These are phyloP conservation scores for Cyclotella sp. DNA, from an alignment of 108 stramenopile species.

Conservation along the genomic window DNA sequence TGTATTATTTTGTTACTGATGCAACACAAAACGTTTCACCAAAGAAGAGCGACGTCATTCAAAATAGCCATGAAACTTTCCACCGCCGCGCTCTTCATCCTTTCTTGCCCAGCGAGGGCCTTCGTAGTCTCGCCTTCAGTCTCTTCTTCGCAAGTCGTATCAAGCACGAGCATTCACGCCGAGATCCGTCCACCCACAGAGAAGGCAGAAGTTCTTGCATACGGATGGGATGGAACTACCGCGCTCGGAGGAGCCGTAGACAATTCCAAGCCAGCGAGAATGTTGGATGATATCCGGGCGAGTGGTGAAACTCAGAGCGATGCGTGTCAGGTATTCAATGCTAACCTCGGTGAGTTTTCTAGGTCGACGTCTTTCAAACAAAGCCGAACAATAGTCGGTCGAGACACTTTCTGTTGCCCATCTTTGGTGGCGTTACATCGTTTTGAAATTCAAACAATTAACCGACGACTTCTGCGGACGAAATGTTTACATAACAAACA, in stretches of 20 bases:
- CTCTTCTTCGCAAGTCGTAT: neutral
- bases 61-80: constrained; percentile 22
- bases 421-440: no score
- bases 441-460: neutral
- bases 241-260: constrained; percentile 85
- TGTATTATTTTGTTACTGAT: no score
- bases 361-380: no score
- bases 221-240: constrained; percentile 88
- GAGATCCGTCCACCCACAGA: constrained; percentile 76
- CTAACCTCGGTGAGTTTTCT: constrained; percentile 61
- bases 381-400: no score
- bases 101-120: neutral
- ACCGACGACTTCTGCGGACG: neutral
- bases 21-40: no score
- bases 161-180: constrained; percentile 34
- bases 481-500: no score
- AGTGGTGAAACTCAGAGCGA: constrained; percentile 82
- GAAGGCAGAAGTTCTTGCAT: constrained; percentile 70
- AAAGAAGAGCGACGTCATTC: neutral
- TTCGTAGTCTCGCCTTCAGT: constrained; percentile 8
- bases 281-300: constrained; percentile 84
- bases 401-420: no score
- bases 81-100: constrained; percentile 10
- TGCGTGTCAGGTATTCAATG: constrained; percentile 83
- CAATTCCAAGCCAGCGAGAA: constrained; percentile 74